Base-by-base conservation (phyloP, 495 filamentous ascomycete genomes). In the Aspergillus indologenus region DNA sequence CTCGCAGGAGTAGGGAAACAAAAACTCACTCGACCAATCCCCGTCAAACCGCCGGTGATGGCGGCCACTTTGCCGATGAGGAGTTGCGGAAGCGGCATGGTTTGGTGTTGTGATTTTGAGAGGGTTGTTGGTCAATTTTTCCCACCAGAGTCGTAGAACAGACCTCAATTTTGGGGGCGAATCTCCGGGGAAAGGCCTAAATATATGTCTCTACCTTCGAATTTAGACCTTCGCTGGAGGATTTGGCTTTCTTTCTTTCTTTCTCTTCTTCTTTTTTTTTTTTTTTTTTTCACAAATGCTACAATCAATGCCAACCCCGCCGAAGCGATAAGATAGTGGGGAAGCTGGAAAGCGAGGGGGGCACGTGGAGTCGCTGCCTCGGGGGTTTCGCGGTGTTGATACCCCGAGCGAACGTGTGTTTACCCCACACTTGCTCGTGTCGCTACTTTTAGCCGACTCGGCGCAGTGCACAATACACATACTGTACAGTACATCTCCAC, bases 1-100 rank as follows among this genome's bases (percentile, higher is more conserved):
- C 5, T 31, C 19, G 44, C 48, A 15, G 12, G 48, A 17, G 21
- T 14, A 43, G 43, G 8, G 22, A 9, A 23, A 7, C 11, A 23
- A 2, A 11, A 31, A 45, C 61, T 14, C 71, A 76, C 75, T 29
- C 88, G 80, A 47, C 89, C 89, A 62, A 92, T 92, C 55, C 89
- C 89, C 1, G 88, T 90, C 1, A 87, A 82, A 45, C 86, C 87
- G 60, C 89, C 89, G 5, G 89, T 91, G 60, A 92, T 86, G 68
- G 88, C 87, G 68, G 87, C 86, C 3, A 85, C 85, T 66, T 90
- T 90, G 71, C 80, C 81, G 56, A 74, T 71, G 44, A 92, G 80
- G 59, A 66, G 67, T n/a, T 63, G 60, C 7, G 64, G 60, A 31
- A 66, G 58, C 15, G 60, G 54, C 75, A 76, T 76, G n/a, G n/a